Percentiles rank a stretch among this genome's conserved stretches.
Evolutionary conservation across 1,139 yeast genomes (phyloP).

Genomic region (Candida glucosophila): DNA sequence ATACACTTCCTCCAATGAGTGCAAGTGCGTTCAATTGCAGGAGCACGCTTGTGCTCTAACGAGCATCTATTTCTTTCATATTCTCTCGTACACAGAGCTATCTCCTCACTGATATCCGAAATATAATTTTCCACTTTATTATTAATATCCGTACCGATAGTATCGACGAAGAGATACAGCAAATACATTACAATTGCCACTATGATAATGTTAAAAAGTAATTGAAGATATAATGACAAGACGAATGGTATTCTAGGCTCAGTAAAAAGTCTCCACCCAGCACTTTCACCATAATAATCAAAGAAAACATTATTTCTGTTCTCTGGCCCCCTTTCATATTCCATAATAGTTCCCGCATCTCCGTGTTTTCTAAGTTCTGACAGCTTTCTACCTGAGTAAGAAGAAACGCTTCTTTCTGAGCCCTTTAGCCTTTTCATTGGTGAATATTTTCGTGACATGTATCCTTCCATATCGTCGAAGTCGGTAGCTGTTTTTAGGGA

Average conservation of each 20-base stretch:
- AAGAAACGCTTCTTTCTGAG: no score
- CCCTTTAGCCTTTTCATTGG: no score
- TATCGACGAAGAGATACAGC: slow-evolving; percentile 44
- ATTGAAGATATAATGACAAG: slow-evolving; percentile 63
- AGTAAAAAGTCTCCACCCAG: no score
- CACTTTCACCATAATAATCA: no score
- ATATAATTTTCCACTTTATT: slow-evolving; percentile 59
- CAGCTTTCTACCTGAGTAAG: no score
- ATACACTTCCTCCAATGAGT: slow-evolving; percentile 74
- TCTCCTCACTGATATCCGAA: slow-evolving; percentile 53
- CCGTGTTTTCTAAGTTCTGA: no score
- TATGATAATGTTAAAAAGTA: slow-evolving; percentile 54
- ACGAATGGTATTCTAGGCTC: slow-evolving; percentile 61
- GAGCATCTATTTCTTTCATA: slow-evolving; percentile 70
- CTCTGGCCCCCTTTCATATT: background rate
- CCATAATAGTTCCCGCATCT: no score
- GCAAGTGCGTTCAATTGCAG: slow-evolving; percentile 71
- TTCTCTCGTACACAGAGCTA: slow-evolving; percentile 61
- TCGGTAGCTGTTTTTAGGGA: no score
- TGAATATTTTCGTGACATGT: no score
- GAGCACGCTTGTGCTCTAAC: slow-evolving; percentile 40
- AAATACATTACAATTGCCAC: slow-evolving; percentile 48
- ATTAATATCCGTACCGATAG: slow-evolving; percentile 65
- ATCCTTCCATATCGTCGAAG: no score
- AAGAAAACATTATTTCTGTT: background rate